Evolutionary conservation across 371 early-diverging fungal species (phyloP).

Genomic region (Mucor racemosus): DNA sequence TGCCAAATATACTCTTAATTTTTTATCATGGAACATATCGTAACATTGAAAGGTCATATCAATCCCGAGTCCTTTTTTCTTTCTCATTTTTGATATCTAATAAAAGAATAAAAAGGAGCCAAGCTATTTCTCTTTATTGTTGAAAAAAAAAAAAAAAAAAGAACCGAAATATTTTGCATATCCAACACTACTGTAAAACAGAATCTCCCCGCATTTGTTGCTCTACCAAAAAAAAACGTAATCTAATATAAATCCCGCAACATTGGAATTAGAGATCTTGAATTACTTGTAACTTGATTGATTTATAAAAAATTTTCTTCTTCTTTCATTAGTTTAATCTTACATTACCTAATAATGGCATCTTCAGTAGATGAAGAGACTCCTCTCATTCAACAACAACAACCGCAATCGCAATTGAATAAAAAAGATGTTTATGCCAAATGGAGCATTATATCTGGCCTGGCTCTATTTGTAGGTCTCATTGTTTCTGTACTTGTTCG

Average conservation of each 20-base stretch:
- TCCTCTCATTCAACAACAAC: not conserved
- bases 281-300: not conserved
- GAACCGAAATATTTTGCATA: not conserved
- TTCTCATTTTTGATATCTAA: not conserved
- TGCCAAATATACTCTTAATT: too few species aligned
- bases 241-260: not conserved
- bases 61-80: not conserved
- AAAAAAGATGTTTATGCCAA: slow-evolving; percentile 1
- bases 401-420: not conserved
- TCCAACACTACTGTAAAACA: not conserved
- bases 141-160: not conserved
- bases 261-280: not conserved
- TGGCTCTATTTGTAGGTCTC: slow-evolving; percentile 28
- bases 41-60: not conserved
- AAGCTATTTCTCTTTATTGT: not conserved
- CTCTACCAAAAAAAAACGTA: not conserved
- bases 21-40: not conserved
- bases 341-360: not conserved
- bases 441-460: slow-evolving; percentile 22
- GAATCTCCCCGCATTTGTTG: not conserved
- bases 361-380: not conserved
- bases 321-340: not conserved
- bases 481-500: slow-evolving; percentile 32
- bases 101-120: not conserved
- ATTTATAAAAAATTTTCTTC: not conserved